A percentile compares a stretch with the other conserved stretches of the same genome.
These are phyloP conservation scores for Aspergillus nidulans DNA, from an alignment of 495 filamentous ascomycete species.

Conservation along the genomic window DNA sequence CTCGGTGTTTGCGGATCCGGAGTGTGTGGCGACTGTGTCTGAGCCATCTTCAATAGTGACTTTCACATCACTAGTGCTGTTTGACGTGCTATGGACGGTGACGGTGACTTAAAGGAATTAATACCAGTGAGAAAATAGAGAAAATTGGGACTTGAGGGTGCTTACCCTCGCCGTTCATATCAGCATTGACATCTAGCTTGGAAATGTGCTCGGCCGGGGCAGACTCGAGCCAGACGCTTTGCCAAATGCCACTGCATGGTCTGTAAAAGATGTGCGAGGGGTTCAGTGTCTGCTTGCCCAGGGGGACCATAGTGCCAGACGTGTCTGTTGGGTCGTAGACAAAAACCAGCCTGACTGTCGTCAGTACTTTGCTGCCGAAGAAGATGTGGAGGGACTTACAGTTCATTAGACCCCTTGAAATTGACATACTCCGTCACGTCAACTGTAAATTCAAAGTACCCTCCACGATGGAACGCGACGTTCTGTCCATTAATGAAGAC, in stretches of 20 bases:
- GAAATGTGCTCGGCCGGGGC: slow-evolving; percentile 53
- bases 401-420: slow-evolving; percentile 41
- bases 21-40: slow-evolving; percentile 33
- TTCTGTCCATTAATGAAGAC: slow-evolving; percentile 58
- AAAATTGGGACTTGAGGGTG: background rate
- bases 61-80: slow-evolving; percentile 30
- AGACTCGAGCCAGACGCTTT: slow-evolving; percentile 62
- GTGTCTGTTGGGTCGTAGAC: slow-evolving; percentile 62
- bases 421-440: slow-evolving; percentile 52
- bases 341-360: slow-evolving; percentile 47
- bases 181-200: slow-evolving; percentile 49
- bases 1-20: slow-evolving; percentile 36
- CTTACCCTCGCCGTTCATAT: slow-evolving; percentile 57
- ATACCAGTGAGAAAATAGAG: slow-evolving; percentile 8
- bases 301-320: slow-evolving; percentile 50
- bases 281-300: slow-evolving; percentile 58
- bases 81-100: slow-evolving; percentile 39
- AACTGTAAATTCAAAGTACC: slow-evolving; percentile 57
- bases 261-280: slow-evolving; percentile 66
- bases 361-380: slow-evolving; percentile 1
- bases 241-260: slow-evolving; percentile 67
- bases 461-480: slow-evolving; percentile 53
- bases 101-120: slow-evolving; percentile 39
- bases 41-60: slow-evolving; percentile 42
- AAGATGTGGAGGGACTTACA: slow-evolving; percentile 33